Evolutionary conservation across 495 filamentous ascomycete genomes (phyloP).

Genomic region (Xylaria grammica): DNA sequence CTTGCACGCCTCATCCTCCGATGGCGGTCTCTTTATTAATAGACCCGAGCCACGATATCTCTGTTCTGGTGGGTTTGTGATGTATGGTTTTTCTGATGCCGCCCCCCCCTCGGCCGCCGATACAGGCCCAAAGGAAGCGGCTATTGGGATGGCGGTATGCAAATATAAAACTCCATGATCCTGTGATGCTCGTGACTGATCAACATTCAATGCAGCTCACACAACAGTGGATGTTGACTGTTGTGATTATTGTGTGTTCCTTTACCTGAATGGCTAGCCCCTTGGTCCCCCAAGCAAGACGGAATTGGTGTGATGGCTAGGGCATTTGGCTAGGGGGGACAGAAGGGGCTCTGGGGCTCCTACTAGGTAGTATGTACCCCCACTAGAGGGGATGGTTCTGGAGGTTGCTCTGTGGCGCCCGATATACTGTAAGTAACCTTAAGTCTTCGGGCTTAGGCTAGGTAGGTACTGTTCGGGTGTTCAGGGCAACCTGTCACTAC

Average conservation of each 20-base stretch:
- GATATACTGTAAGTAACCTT: too few relatives aligned
- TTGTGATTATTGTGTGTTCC: too few relatives aligned
- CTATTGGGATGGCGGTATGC: conserved; percentile 16
- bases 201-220: conserved; percentile 1
- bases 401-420: conserved; percentile 9
- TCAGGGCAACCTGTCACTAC: not conserved
- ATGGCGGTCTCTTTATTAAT: conserved; percentile 20
- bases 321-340: too few relatives aligned
- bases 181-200: not conserved
- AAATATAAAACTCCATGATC: conserved; percentile 12
- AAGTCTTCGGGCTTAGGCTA: too few relatives aligned
- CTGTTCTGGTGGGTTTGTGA: not conserved
- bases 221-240: too few relatives aligned
- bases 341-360: not conserved
- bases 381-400: too few relatives aligned
- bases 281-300: not conserved
- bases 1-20: conserved; percentile 18
- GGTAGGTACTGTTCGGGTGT: conserved; percentile 3
- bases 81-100: conserved; percentile 3
- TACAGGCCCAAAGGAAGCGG: conserved; percentile 2
- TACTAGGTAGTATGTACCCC: not conserved
- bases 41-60: conserved; percentile 19
- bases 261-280: not conserved
- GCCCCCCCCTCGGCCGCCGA: conserved; percentile 7
- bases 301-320: conserved; percentile 8